These are phyloP conservation scores for Porogramme epimiltina DNA, from an alignment of 1,284 basidiomycete genomes.

Conservation along the genomic window DNA sequence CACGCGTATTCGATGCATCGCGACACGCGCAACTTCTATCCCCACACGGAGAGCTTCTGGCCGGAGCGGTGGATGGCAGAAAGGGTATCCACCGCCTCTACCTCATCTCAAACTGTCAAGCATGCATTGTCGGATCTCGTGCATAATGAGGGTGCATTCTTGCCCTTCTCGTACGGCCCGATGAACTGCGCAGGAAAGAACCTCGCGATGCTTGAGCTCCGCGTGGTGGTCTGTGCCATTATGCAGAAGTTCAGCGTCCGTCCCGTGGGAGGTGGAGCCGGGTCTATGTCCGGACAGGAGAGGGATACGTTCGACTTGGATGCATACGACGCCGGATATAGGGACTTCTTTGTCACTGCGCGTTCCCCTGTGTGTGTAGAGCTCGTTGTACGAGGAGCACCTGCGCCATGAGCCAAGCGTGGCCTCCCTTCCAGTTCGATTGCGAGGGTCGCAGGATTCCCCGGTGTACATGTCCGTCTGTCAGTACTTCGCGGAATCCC, in stretches of 20 bases:
- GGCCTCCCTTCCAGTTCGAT: too few species aligned
- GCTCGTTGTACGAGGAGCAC: too few species aligned
- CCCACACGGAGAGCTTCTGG: conserved; percentile 26
- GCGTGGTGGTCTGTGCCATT: conserved; percentile 12
- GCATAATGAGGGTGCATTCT: conserved; percentile 25
- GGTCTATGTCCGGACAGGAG: neutral
- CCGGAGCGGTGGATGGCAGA: conserved; percentile 31
- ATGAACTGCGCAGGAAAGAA: conserved; percentile 33
- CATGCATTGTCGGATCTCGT: too few species aligned
- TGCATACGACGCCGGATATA: neutral
- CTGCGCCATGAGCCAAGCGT: too few species aligned
- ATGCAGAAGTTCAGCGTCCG: conserved; percentile 1
- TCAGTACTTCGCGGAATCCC: too few species aligned
- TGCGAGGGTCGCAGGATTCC: too few species aligned
- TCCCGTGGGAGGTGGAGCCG: neutral
- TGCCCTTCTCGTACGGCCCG: conserved; percentile 31
- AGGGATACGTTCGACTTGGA: neutral
- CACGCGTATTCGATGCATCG: conserved; percentile 29
- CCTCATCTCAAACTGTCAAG: neutral
- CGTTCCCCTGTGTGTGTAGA: too few species aligned
- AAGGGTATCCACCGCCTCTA: neutral
- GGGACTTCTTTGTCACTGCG: neutral
- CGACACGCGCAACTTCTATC: conserved; percentile 31
- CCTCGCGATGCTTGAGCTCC: conserved; percentile 25
- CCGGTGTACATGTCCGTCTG: too few species aligned